Conservation (phyloP, 2,329 filamentous ascomycete genomes). For the Scedosporium apiospermum region DNA sequence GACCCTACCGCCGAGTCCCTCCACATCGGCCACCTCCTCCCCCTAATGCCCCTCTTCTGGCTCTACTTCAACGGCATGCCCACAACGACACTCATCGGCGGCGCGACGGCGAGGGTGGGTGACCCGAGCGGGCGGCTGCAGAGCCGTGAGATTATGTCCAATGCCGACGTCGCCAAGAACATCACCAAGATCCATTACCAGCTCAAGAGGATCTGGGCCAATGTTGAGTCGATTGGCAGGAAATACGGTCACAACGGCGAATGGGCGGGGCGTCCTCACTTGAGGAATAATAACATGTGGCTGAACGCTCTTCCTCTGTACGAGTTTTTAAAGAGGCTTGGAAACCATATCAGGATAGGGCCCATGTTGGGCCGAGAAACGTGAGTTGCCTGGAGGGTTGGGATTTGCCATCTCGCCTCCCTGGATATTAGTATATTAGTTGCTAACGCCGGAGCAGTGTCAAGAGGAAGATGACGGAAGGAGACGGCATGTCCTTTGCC, state of each 20-base stretch:
- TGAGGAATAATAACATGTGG: constrained; percentile 82
- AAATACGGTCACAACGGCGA: constrained; percentile 56
- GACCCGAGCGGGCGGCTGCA: constrained; percentile 65
- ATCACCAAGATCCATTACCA: constrained; percentile 60
- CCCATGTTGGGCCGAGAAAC: constrained; percentile 84
- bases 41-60: constrained; percentile 78
- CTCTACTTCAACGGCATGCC: constrained; percentile 68
- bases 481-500: constrained; percentile 86
- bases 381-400: constrained; percentile 52
- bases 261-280: constrained; percentile 54
- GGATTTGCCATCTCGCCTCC: no score
- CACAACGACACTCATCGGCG: constrained; percentile 59
- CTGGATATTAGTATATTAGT: neutral
- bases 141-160: constrained; percentile 44
- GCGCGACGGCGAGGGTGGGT: constrained; percentile 68
- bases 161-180: constrained; percentile 49
- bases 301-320: constrained; percentile 61
- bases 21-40: constrained; percentile 71
- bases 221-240: constrained; percentile 56
- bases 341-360: constrained; percentile 65
- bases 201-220: constrained; percentile 61
- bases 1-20: constrained; percentile 74
- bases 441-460: constrained; percentile 36
- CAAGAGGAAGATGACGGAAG: constrained; percentile 71
- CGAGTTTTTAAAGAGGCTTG: constrained; percentile 67